A percentile compares a stretch with the other conserved stretches of the same genome.
Evolutionary conservation across 2,329 filamentous ascomycete genomes (phyloP).

Genomic region (Lachnellula arida): DNA sequence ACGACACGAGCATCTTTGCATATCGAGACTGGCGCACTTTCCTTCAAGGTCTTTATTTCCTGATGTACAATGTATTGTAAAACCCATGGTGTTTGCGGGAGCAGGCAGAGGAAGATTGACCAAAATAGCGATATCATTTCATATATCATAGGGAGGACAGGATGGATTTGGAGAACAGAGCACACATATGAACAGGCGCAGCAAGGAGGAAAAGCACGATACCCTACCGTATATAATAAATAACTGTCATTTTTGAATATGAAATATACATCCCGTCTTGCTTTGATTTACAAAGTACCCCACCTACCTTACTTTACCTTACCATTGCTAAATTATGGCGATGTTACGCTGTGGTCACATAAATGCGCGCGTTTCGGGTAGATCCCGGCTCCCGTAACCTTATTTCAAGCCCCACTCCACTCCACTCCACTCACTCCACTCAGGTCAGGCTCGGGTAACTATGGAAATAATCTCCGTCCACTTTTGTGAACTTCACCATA

Average conservation of each 20-base stretch:
- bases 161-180: neutral
- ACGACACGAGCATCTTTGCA: neutral
- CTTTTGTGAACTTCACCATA: neutral
- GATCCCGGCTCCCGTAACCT: neutral
- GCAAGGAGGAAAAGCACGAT: conserved; percentile 20
- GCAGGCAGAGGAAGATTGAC: neutral
- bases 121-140: neutral
- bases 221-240: conserved; percentile 12
- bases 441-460: neutral
- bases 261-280: neutral
- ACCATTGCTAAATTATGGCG: too few relatives aligned
- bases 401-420: neutral
- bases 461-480: neutral
- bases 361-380: neutral
- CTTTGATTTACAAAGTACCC: neutral
- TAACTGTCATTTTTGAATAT: neutral
- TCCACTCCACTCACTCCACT: too few relatives aligned
- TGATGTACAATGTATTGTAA: conserved; percentile 3
- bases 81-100: neutral
- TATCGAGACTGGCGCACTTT: neutral
- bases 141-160: neutral
- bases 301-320: too few relatives aligned
- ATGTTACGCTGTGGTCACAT: neutral
- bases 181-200: neutral
- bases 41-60: neutral